phyloP scores from a whole-genome alignment of 2,329 filamentous ascomycete genomes.

The Venturia aucupariae region DNA sequence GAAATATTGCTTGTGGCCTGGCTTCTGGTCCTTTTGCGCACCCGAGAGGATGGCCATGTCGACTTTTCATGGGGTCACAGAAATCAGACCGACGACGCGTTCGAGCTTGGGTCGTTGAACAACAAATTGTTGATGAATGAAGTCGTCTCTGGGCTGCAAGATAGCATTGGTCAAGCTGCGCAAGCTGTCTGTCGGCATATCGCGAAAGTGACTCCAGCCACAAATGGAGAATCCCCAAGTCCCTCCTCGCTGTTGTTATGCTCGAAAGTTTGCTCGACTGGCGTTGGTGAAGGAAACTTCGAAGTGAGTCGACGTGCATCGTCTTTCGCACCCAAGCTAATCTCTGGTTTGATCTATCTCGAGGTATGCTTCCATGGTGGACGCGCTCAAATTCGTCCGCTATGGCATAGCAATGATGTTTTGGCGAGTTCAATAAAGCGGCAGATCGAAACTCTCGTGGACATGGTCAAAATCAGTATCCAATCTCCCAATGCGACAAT shows the following conservation, averaged over 20 bases:
- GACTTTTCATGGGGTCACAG: conserved; percentile 34
- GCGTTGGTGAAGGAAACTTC: neutral
- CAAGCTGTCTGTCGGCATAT: conserved; percentile 21
- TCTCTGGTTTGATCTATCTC: neutral
- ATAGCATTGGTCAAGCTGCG: conserved; percentile 22
- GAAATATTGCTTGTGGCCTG: conserved; percentile 36
- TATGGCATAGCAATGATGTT: conserved; percentile 6
- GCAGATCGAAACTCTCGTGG: conserved; percentile 17
- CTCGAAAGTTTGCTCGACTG: neutral
- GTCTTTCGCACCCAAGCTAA: neutral
- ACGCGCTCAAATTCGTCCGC: neutral
- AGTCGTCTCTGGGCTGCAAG: conserved; percentile 27
- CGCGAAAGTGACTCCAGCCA: neutral
- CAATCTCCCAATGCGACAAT: conserved; percentile 12
- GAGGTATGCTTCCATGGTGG: neutral
- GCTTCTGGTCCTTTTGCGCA: conserved; percentile 37
- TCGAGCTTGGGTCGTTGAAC: conserved; percentile 17
- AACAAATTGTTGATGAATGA: conserved; percentile 24
- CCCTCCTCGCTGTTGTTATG: neutral
- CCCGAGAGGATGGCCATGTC: conserved; percentile 30
- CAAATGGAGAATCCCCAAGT: neutral
- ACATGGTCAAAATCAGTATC: conserved; percentile 10
- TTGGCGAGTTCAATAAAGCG: neutral
- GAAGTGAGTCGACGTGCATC: neutral
- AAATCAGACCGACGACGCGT: conserved; percentile 15